Conservation (phyloP, 2,329 filamentous ascomycete species). For the Lasiodiplodia theobromae region DNA sequence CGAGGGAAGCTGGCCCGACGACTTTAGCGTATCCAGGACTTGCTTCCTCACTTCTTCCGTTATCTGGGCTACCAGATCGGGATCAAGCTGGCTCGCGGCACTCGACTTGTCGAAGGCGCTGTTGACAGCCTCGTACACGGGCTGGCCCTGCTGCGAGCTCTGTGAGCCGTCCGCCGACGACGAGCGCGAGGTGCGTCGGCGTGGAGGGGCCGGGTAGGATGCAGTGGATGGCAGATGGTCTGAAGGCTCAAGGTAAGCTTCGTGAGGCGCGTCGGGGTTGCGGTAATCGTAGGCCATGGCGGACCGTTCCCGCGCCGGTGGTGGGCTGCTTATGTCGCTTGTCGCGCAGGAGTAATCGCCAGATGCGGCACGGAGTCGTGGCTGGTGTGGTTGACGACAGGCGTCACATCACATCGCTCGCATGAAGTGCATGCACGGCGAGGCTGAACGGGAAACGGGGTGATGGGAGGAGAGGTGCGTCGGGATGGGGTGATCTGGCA, state of each 20-base stretch:
- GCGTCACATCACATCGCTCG: conserved; percentile 26
- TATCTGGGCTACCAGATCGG: conserved; percentile 67
- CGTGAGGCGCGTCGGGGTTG: conserved; percentile 38
- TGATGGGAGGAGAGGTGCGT: conserved; percentile 17
- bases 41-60: conserved; percentile 63
- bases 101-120: conserved; percentile 62
- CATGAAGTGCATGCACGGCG: conserved; percentile 24
- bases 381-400: conserved; percentile 17
- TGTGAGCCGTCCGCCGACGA: conserved; percentile 45
- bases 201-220: conserved; percentile 36
- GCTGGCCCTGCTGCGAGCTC: conserved; percentile 45
- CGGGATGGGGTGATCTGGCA: conserved; percentile 25
- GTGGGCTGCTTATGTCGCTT: conserved; percentile 26
- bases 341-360: conserved; percentile 22
- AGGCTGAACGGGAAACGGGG: conserved; percentile 23
- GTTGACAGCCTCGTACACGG: conserved; percentile 64
- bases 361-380: conserved; percentile 10
- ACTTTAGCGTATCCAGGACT: conserved; percentile 56
- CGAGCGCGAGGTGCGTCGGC: conserved; percentile 38
- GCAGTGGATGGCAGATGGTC: conserved; percentile 32
- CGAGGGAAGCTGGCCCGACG: conserved; percentile 45
- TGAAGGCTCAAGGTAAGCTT: conserved; percentile 36
- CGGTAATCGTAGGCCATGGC: conserved; percentile 55
- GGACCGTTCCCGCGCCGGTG: conserved; percentile 14
- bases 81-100: conserved; percentile 60